Evolutionary conservation across 2,329 filamentous ascomycete species (phyloP), one percentile per base, ranked within the genome.

Genomic region (Blastomyces parvus): DNA sequence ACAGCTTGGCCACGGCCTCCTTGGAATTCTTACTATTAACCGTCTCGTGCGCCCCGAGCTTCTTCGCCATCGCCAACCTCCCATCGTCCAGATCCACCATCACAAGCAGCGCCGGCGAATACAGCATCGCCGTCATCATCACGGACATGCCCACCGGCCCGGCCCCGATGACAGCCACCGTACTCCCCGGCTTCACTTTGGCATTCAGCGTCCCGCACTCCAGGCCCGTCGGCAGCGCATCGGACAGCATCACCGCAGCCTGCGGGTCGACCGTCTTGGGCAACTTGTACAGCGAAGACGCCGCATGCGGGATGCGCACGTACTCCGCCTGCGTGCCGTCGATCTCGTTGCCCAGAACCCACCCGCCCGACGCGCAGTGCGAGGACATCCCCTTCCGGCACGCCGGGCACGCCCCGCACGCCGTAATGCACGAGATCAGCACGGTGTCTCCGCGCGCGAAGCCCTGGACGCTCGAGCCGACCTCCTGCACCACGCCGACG

Each of bases 311-410:
- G 53, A 84, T 78, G 25, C 81, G 75, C 46, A 84, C 81, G 65
- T 80, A 84, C 68, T 84, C 82, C n/a, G 82, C 83, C 68, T 84
- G 82, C 0, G 81, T 83, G 55, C 82, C 82, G 66, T 83, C 80
- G 25, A 80, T 76, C 0, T 73, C 74, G 67, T 85, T 80, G 25
- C 83, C 83, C 1, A 85, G 73, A 5, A 79, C 75, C 83, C 83
- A 85, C 3, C 83, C 82, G 33, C 81, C 82, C 14, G 77, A 79
- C 8, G 74, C 74, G 70, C 83, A 85, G 66, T 83, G 81, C 36
- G 80, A 81, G 64, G 76, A 74, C 78, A 84, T 82, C 27, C 79
- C 79, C 57, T 72, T 72, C 6, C 78, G 77, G 66, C 83, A 85
- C 69, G 79, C 82, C 25, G 74, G 72, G 69, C 83, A 86, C 0